These are phyloP conservation scores for Trichosanthes truncata DNA, from an alignment of 306 rosid genomes.

Conservation along the genomic window DNA sequence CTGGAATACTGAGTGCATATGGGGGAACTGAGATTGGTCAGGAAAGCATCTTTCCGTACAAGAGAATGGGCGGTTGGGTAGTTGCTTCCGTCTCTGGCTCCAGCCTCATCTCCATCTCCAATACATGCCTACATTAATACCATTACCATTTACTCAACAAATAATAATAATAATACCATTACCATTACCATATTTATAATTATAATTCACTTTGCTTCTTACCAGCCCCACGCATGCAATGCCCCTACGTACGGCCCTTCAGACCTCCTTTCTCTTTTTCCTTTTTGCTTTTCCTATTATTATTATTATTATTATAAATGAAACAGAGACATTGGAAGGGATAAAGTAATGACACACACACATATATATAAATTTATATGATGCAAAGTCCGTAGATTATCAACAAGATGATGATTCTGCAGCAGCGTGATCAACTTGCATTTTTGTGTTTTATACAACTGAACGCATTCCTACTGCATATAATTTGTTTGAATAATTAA, in stretches of 20 bases:
- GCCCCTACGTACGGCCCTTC: background rate
- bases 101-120: background rate
- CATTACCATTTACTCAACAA: background rate
- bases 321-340: no score
- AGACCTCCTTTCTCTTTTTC: background rate
- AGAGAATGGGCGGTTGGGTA: background rate
- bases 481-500: no score
- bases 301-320: background rate
- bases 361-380: background rate
- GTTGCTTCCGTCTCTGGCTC: background rate
- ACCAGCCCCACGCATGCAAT: constrained; percentile 5
- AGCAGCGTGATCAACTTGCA: background rate
- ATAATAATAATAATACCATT: background rate
- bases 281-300: background rate
- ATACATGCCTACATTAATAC: background rate
- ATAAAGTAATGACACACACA: background rate
- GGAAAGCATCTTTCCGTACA: constrained; percentile 38
- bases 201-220: background rate
- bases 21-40: constrained; percentile 43
- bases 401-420: background rate
- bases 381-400: background rate
- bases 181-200: background rate
- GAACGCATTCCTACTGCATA: background rate
- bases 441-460: background rate
- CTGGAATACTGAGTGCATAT: constrained; percentile 25